Base-by-base conservation (phyloP, 208 protist species). In the Tetramitus jugosus region DNA sequence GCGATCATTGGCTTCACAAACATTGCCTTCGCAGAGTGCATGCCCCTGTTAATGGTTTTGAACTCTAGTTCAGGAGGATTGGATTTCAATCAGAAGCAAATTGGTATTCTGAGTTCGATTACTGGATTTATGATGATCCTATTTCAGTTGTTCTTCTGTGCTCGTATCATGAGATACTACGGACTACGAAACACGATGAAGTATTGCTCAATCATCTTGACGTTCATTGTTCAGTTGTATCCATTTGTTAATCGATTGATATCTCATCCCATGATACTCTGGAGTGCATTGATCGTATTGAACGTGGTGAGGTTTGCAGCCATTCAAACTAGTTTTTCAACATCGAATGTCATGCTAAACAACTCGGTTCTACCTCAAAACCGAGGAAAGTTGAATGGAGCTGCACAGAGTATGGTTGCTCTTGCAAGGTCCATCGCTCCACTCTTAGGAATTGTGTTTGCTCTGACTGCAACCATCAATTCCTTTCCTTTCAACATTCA, bases 401-500 rank as follows among this genome's bases (percentile, higher is more conserved):
- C 23, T 53, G 39, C 67, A 29, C 40, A 53, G 37, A 53, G 42
- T 0, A n/a, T 33, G 7, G 42, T 74, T 23, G 39, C 67, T 20
- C 14, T 74, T 39, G n/a, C 67, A 20, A 45, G 67, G 33, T 53
- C 37, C 8, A 26, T 74, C 53, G 67, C 42, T 39, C 67, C 67
- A n/a, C n/a, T n/a, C n/a, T n/a, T n/a, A n/a, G n/a, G n/a, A n/a
- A n/a, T n/a, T n/a, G n/a, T n/a, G n/a, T n/a, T n/a, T n/a, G n/a
- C n/a, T n/a, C n/a, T n/a, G n/a, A n/a, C n/a, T n/a, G n/a, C n/a
- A n/a, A n/a, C n/a, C n/a, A n/a, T n/a, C n/a, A n/a, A n/a, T n/a
- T n/a, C n/a, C n/a, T n/a, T n/a, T n/a, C n/a, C n/a, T n/a, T n/a
- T n/a, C n/a, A n/a, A n/a, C n/a, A n/a, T n/a, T n/a, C n/a, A n/a